A percentile compares a stretch with the other conserved stretches of the same genome.
phyloP scores from a whole-genome alignment of 768 basidiomycete species.

The Hypsizygus marmoreus region DNA sequence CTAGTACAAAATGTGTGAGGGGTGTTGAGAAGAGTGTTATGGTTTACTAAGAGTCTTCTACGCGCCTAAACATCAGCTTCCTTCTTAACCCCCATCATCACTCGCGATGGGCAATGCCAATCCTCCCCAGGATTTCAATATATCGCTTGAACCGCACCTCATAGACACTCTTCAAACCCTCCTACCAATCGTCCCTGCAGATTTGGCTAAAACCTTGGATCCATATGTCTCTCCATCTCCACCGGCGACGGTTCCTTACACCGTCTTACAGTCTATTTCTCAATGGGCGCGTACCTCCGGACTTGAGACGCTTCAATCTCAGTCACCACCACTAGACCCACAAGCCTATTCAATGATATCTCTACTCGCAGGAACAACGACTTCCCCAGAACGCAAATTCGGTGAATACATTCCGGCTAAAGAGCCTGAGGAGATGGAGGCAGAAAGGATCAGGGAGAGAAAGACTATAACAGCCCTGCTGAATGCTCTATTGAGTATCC shows the following conservation, averaged over 20 bases:
- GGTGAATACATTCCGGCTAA: conserved; percentile 48
- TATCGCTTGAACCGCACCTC: conserved; percentile 73
- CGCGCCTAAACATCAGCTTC: conserved; percentile 9
- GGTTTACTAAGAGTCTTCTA: not conserved
- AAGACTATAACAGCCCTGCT: conserved; percentile 69
- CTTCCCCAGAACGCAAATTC: conserved; percentile 78
- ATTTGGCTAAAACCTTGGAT: conserved; percentile 43
- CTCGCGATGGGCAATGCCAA: conserved; percentile 19
- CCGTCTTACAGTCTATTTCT: conserved; percentile 58
- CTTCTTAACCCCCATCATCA: conserved; percentile 20
- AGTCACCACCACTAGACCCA: conserved; percentile 48
- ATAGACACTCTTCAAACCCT: conserved; percentile 49
- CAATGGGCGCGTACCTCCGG: conserved; percentile 69
- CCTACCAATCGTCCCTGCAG: conserved; percentile 42
- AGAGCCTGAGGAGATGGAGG: conserved; percentile 49
- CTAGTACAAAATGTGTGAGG: too few relatives aligned
- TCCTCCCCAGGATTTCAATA: conserved; percentile 42
- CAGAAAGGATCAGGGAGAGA: conserved; percentile 51
- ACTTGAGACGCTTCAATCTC: conserved; percentile 33
- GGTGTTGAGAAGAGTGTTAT: too few relatives aligned
- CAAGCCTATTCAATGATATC: conserved; percentile 68
- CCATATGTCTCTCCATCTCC: conserved; percentile 37
- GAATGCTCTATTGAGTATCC: conserved; percentile 72
- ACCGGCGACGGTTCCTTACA: conserved; percentile 60
- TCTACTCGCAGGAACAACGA: conserved; percentile 73